Conservation (phyloP, 805 yeast genomes). For the Allodekkera sacchari region DNA sequence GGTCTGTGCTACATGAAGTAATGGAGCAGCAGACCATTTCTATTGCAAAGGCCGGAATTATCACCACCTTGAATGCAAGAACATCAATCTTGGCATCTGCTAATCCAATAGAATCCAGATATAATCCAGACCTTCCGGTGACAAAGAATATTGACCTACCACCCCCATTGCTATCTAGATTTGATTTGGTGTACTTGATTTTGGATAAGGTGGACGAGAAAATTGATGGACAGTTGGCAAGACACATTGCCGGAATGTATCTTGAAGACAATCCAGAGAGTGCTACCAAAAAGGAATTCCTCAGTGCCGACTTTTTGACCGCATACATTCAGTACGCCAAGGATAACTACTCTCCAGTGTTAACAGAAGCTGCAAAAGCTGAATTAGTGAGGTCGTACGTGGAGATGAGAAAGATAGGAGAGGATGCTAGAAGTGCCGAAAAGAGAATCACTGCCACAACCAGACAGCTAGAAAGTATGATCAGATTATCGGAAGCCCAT, state of each 20-base stretch:
- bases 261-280: conserved; percentile 77
- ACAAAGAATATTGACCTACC: conserved; percentile 94
- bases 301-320: conserved; percentile 84
- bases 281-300: conserved; percentile 56
- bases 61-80: conserved; percentile 92
- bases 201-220: conserved; percentile 87
- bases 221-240: conserved; percentile 78
- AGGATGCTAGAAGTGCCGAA: conserved; percentile 78
- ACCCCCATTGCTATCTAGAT: conserved; percentile 90
- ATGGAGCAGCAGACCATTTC: conserved; percentile 99
- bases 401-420: conserved; percentile 90
- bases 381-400: conserved; percentile 86
- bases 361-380: conserved; percentile 72
- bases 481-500: conserved; percentile 90
- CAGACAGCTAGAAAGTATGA: conserved; percentile 93
- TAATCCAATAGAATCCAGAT: conserved; percentile 92
- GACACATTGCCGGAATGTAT: conserved; percentile 86
- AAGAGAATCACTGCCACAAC: conserved; percentile 96
- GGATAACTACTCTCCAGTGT: conserved; percentile 69
- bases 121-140: conserved; percentile 91
- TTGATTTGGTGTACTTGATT: conserved; percentile 87
- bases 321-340: conserved; percentile 91
- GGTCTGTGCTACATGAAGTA: conserved; percentile 95
- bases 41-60: conserved; percentile 97
- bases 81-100: conserved; percentile 95